A percentile compares a stretch with the other conserved stretches of the same genome.
Conservation (phyloP, 2,329 filamentous ascomycete genomes). For the Clonostachys rosea region DNA sequence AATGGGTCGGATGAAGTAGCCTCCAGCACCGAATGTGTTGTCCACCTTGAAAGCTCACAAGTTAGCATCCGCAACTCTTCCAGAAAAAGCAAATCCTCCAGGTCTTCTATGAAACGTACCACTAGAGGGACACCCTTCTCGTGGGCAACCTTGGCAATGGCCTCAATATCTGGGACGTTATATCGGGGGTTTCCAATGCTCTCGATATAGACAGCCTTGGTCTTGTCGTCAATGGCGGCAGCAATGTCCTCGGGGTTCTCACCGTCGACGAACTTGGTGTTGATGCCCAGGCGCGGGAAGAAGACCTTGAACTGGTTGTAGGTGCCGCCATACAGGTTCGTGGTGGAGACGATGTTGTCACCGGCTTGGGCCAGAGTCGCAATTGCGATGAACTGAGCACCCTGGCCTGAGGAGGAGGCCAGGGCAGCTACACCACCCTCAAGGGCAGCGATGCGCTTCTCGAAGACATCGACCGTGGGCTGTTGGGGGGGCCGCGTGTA, state of each 20-base stretch:
- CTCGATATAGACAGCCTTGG: constrained; percentile 89
- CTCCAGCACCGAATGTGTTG: constrained; percentile 93
- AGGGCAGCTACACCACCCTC: constrained; percentile 88
- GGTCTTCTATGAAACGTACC: constrained; percentile 29
- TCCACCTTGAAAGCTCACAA: constrained; percentile 55
- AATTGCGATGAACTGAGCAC: constrained; percentile 89
- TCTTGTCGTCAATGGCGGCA: constrained; percentile 83
- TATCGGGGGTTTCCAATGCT: constrained; percentile 92
- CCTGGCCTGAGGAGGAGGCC: constrained; percentile 80
- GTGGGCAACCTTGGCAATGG: constrained; percentile 75
- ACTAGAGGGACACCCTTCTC: constrained; percentile 62
- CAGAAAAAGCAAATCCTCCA: too few species aligned
- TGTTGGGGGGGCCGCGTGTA: constrained; percentile 19
- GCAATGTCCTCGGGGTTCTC: constrained; percentile 77
- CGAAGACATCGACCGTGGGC: constrained; percentile 93
- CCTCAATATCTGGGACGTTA: constrained; percentile 88
- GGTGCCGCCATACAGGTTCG: constrained; percentile 89
- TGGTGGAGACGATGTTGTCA: constrained; percentile 90
- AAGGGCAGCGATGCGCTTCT: constrained; percentile 92
- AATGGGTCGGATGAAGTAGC: constrained; percentile 82
- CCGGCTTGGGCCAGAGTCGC: constrained; percentile 78
- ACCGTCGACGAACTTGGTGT: constrained; percentile 80
- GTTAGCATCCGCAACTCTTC: background rate
- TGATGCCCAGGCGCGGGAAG: constrained; percentile 80
- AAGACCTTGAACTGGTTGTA: constrained; percentile 97